Base-by-base conservation (phyloP, 1,284 basidiomycete genomes). In the Heterobasidion annosum region DNA sequence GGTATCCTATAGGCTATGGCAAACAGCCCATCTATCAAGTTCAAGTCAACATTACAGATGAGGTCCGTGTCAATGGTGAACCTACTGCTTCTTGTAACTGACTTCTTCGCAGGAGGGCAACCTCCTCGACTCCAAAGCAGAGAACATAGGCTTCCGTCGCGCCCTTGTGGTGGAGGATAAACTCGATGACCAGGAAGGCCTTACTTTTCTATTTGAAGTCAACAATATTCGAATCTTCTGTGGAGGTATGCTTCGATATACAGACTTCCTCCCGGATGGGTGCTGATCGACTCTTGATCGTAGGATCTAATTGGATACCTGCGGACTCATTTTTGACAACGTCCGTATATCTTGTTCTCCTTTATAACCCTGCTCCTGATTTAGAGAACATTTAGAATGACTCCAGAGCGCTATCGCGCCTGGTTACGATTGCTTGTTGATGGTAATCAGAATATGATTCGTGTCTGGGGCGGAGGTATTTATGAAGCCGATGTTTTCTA, bases 291-390 rank as follows among this genome's bases (percentile, higher is more conserved):
- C 25, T 7, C 18, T 50, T 32, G 8, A 50, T 44, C 50, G 2
- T 50, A 85, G 86, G 90, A 46, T 90, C 88, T 1, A 96, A 95
- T 67, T 96, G 93, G 93, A 95, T 96, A 62, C 93, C 93, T 2
- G 88, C 87, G 0, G 91, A 95, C 66, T 90, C 83, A 3, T 92
- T 95, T 69, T 70, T 94, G 45, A 93, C 93, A 1, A 85, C 79
- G 82, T 88, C 56, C 43, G 76, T 69, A 15, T 56, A n/a, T 35
- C 47, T 33, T 10, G 13, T 43, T 44, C 18, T 12, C 33, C 16
- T 37, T 8, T 40, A 10, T 40, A 4, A 5, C 37, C 44, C 44
- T 35, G 18, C n/a, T 49, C 33, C 16, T 52, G 51, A 45, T 42
- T 37, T 42, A 7, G 55, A 19, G 35, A 25, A 13, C 40, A 18